phyloP scores from a whole-genome alignment of 2,329 filamentous ascomycete genomes.

The Emmonsiellopsis sp. region DNA sequence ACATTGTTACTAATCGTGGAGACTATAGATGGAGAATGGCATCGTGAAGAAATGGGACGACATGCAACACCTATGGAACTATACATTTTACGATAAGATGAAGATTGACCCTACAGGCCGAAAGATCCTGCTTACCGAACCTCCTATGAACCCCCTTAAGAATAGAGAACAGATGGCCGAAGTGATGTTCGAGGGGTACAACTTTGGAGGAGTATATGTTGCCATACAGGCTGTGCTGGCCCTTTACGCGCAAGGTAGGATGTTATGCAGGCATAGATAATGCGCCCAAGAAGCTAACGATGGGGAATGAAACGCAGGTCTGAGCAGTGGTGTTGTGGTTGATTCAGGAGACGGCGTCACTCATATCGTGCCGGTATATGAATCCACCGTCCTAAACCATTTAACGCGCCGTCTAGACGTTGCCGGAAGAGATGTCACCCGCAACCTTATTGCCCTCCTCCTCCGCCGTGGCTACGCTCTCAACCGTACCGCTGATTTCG shows the following conservation, averaged over 20 bases:
- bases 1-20: neutral
- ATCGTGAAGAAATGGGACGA: conserved; percentile 99
- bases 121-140: conserved; percentile 96
- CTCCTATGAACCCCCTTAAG: conserved; percentile 93
- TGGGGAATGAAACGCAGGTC: conserved; percentile 41
- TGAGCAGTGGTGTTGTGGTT: conserved; percentile 91
- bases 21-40: conserved; percentile 83
- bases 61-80: conserved; percentile 99
- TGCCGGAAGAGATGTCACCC: conserved; percentile 93
- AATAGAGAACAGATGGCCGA: conserved; percentile 98
- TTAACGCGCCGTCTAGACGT: conserved; percentile 90
- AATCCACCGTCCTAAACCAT: conserved; percentile 95
- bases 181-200: conserved; percentile 98
- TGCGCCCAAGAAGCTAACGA: neutral
- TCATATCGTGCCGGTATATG: conserved; percentile 96
- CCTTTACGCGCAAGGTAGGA: conserved; percentile 83
- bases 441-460: conserved; percentile 91
- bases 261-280: neutral
- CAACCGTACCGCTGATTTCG: conserved; percentile 97
- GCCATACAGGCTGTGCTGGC: conserved; percentile 95
- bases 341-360: conserved; percentile 98
- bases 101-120: conserved; percentile 79
- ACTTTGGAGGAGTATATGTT: conserved; percentile 93
- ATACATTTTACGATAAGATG: conserved; percentile 97
- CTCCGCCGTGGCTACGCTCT: conserved; percentile 90